Percentiles rank a stretch among this genome's conserved stretches.
phyloP scores from a whole-genome alignment of 2,329 filamentous ascomycete species.

The Cordyceps cateniannulata region DNA sequence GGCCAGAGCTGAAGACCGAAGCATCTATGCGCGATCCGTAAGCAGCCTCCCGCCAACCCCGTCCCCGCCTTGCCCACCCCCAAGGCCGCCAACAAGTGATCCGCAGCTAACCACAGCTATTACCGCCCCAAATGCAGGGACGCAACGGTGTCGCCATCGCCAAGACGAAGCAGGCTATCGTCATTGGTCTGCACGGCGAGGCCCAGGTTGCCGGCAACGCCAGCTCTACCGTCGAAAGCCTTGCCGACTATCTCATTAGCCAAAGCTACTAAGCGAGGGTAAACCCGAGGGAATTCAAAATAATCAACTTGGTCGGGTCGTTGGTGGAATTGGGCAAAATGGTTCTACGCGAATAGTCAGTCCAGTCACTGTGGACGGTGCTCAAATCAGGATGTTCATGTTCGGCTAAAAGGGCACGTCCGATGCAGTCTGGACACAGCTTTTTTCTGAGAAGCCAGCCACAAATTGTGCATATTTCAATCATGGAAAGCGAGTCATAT shows the following conservation, averaged over 20 bases:
- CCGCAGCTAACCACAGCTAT: not conserved
- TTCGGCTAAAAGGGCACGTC: not conserved
- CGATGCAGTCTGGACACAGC: not conserved
- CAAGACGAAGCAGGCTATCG: slow-evolving; percentile 83
- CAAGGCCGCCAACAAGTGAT: not conserved
- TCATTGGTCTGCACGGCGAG: slow-evolving; percentile 83
- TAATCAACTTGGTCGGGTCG: not conserved
- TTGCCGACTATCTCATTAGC: slow-evolving; percentile 81
- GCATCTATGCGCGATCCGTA: slow-evolving; percentile 84
- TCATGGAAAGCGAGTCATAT: slow-evolving; percentile 11
- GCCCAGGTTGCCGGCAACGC: slow-evolving; percentile 66
- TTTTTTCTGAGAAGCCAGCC: slow-evolving; percentile 4
- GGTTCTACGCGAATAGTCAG: not conserved
- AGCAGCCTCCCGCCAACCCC: slow-evolving; percentile 17
- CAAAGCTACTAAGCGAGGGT: slow-evolving; percentile 59
- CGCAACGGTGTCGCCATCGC: slow-evolving; percentile 74
- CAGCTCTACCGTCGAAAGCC: slow-evolving; percentile 69
- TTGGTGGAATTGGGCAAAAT: not conserved
- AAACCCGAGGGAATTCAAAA: not conserved
- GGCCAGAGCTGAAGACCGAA: slow-evolving; percentile 68
- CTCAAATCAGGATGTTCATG: not conserved
- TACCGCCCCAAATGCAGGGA: slow-evolving; percentile 40
- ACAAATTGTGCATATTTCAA: slow-evolving; percentile 12
- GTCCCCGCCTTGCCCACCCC: not conserved
- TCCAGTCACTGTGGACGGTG: not conserved